Evolutionary conservation across 352 stramenopile species (phyloP).

Genomic region (Blastocystis sp.): DNA sequence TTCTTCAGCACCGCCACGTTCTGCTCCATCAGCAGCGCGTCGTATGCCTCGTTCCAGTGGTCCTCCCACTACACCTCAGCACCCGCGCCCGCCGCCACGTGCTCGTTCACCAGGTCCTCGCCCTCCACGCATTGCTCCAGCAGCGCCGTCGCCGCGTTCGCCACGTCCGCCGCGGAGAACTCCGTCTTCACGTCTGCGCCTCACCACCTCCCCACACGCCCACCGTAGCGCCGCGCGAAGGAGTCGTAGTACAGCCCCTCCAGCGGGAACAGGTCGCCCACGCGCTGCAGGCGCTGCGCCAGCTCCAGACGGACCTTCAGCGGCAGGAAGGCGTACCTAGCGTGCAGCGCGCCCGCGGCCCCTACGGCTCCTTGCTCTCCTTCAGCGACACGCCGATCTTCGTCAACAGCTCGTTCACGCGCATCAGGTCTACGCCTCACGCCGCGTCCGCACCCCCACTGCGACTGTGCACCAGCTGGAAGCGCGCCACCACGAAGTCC

Average conservation of each 20-base stretch:
- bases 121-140: slow-evolving; percentile 24
- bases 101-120: slow-evolving; percentile 43
- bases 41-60: slow-evolving; percentile 64
- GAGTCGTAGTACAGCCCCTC: slow-evolving; percentile 60
- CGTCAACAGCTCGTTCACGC: slow-evolving; percentile 42
- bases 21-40: slow-evolving; percentile 53
- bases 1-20: slow-evolving; percentile 44
- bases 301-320: slow-evolving; percentile 7
- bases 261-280: slow-evolving; percentile 2
- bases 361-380: slow-evolving; percentile 51
- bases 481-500: slow-evolving; percentile 24
- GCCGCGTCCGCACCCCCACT: background rate
- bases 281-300: background rate
- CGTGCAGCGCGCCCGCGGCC: background rate
- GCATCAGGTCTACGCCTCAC: slow-evolving; percentile 9
- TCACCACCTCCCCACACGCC: background rate
- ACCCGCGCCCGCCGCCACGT: background rate
- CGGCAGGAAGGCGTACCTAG: slow-evolving; percentile 30
- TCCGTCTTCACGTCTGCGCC: slow-evolving; percentile 8
- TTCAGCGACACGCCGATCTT: slow-evolving; percentile 42
- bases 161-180: slow-evolving; percentile 48
- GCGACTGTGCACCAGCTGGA: slow-evolving; percentile 3
- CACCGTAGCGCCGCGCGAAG: slow-evolving; percentile 50
- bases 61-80: slow-evolving; percentile 59
- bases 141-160: slow-evolving; percentile 26